Evolutionary conservation across 2,329 filamentous ascomycete species (phyloP).

Genomic region (Paraconiothyrium sp.): DNA sequence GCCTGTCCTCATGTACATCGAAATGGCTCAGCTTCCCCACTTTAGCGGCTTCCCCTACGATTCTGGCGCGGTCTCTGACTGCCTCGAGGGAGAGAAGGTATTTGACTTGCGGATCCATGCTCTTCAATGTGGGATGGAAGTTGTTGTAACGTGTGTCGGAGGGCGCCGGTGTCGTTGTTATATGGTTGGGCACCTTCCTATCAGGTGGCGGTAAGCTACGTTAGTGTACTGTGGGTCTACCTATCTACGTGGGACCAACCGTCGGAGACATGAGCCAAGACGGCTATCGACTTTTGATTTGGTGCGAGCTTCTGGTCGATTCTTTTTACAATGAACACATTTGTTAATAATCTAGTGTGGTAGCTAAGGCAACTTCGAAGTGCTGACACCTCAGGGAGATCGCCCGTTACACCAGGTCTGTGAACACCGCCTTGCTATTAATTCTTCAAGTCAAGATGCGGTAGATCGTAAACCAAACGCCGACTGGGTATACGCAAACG

Average conservation of each 20-base stretch:
- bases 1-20: constrained; percentile 82
- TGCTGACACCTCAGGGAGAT: background rate
- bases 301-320: background rate
- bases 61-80: constrained; percentile 38
- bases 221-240: constrained; percentile 10
- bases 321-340: no score
- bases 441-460: background rate
- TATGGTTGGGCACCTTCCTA: constrained; percentile 6
- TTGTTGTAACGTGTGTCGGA: background rate
- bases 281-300: background rate
- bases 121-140: background rate
- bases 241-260: constrained; percentile 8
- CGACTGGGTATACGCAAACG: constrained; percentile 6
- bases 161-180: background rate
- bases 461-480: background rate
- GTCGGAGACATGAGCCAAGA: background rate
- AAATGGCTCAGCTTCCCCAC: constrained; percentile 75
- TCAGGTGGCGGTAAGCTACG: constrained; percentile 8
- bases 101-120: constrained; percentile 36
- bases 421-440: background rate
- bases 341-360: no score
- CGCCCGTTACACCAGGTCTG: background rate
- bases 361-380: no score
- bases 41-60: constrained; percentile 36
- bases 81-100: constrained; percentile 39